phyloP scores from a whole-genome alignment of 805 yeast genomes.

The Candida tallmaniae region DNA sequence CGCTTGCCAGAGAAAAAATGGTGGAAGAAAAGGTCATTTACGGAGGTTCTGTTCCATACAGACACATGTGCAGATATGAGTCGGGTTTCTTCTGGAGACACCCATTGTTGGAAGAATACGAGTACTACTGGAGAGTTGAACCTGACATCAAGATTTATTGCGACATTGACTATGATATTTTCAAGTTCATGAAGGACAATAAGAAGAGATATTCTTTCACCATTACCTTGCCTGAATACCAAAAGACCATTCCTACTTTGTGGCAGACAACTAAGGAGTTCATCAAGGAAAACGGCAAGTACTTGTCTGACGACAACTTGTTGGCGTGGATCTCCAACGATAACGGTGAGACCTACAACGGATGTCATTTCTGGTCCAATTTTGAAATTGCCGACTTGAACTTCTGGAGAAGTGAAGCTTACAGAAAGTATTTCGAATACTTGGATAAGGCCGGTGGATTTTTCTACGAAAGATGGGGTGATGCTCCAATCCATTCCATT shows the following conservation, averaged over 20 bases:
- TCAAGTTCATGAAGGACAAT: slow-evolving; percentile 70
- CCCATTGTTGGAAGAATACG: slow-evolving; percentile 67
- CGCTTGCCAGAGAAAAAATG: slow-evolving; percentile 56
- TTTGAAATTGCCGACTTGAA: slow-evolving; percentile 75
- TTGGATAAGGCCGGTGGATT: slow-evolving; percentile 86
- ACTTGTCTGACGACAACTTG: slow-evolving; percentile 58
- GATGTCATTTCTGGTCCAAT: slow-evolving; percentile 91
- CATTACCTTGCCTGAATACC: slow-evolving; percentile 76
- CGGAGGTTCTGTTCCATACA: slow-evolving; percentile 70
- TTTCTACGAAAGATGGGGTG: slow-evolving; percentile 93
- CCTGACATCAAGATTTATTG: slow-evolving; percentile 79
- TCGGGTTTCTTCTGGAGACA: slow-evolving; percentile 87
- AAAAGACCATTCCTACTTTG: slow-evolving; percentile 78
- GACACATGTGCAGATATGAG: slow-evolving; percentile 92
- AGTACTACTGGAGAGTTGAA: slow-evolving; percentile 94
- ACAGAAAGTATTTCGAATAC: slow-evolving; percentile 62
- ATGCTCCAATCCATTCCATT: slow-evolving; percentile 87
- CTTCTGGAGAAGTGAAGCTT: slow-evolving; percentile 73
- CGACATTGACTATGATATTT: slow-evolving; percentile 85
- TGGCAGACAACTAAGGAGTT: slow-evolving; percentile 77
- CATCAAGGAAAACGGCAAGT: slow-evolving; percentile 54
- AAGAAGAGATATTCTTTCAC: slow-evolving; percentile 85
- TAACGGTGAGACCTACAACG: slow-evolving; percentile 63
- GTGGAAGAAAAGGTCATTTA: slow-evolving; percentile 54
- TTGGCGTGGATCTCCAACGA: slow-evolving; percentile 68